A percentile compares a stretch with the other conserved stretches of the same genome.
Conservation (phyloP, 371 early-diverging fungal genomes). For the Mucor lusitanicus region DNA sequence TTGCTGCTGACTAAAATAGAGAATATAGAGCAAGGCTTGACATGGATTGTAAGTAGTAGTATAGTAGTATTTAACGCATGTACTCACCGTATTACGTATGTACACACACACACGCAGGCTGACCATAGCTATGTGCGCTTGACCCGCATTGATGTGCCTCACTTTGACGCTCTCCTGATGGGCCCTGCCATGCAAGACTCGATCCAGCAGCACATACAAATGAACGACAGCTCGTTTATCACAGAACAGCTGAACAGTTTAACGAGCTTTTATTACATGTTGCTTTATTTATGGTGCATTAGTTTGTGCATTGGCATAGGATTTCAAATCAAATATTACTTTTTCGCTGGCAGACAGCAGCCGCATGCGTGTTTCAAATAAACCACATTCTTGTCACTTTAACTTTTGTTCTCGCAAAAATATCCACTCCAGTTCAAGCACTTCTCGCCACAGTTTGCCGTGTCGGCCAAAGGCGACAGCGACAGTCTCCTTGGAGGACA, state of each 20-base stretch:
- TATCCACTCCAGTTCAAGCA: conserved; percentile 47
- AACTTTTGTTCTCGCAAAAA: conserved; percentile 50
- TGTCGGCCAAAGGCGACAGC: conserved; percentile 37
- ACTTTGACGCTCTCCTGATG: not conserved
- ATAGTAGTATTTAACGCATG: too few species aligned
- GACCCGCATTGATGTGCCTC: conserved; percentile 3
- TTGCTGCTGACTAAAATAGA: conserved; percentile 35
- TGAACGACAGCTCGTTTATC: not conserved
- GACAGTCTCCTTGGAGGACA: conserved; percentile 40
- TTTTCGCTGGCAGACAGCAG: not conserved
- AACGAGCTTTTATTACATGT: conserved; percentile 15
- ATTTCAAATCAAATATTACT: conserved; percentile 15
- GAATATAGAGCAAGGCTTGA: conserved; percentile 38
- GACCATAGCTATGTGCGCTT: conserved; percentile 5
- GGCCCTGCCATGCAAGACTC: conserved; percentile 4
- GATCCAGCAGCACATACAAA: conserved; percentile 7
- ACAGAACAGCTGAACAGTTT: conserved; percentile 4
- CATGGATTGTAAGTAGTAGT: conserved; percentile 51
- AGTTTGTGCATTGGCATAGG: conserved; percentile 14
- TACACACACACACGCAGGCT: too few species aligned
- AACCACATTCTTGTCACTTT: conserved; percentile 4
- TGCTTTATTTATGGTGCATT: conserved; percentile 15
- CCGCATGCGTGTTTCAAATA: not conserved
- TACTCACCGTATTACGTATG: too few species aligned
- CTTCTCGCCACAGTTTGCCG: conserved; percentile 45